These are phyloP conservation scores for Xylaria sp. DNA, from an alignment of 2,329 filamentous ascomycete genomes.

Conservation along the genomic window DNA sequence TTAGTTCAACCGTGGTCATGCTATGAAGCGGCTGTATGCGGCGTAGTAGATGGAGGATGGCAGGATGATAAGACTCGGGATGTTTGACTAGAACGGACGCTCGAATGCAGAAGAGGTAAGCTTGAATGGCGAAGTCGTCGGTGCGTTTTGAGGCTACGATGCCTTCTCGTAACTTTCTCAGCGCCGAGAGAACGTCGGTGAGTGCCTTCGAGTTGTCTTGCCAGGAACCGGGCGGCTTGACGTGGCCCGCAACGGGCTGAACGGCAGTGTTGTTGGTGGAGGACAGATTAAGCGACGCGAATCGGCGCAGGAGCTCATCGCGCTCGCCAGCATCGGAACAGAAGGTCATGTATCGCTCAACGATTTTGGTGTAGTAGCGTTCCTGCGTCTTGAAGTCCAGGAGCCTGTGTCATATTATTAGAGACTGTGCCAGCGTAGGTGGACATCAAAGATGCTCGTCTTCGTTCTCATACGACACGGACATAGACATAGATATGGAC, in stretches of 20 bases:
- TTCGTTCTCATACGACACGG: background rate
- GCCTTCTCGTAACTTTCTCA: constrained; percentile 92
- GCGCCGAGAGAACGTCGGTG: constrained; percentile 78
- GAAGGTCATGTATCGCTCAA: constrained; percentile 89
- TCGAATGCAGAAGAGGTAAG: constrained; percentile 91
- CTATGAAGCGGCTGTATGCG: constrained; percentile 74
- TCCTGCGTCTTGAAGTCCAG: constrained; percentile 83
- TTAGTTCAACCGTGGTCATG: constrained; percentile 76
- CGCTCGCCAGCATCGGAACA: constrained; percentile 78
- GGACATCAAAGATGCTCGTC: background rate
- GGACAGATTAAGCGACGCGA: constrained; percentile 69
- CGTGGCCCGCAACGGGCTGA: constrained; percentile 35
- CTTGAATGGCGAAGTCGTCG: constrained; percentile 86
- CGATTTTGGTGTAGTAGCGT: constrained; percentile 85
- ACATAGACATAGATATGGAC: background rate
- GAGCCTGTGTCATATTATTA: constrained; percentile 59
- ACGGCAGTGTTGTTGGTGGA: constrained; percentile 40
- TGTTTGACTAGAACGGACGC: constrained; percentile 82
- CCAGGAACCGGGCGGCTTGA: constrained; percentile 36
- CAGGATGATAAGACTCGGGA: constrained; percentile 89
- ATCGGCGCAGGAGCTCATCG: constrained; percentile 78
- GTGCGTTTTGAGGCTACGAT: constrained; percentile 80
- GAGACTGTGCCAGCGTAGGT: background rate
- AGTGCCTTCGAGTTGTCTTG: constrained; percentile 69
- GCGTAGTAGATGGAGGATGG: constrained; percentile 80